Conservation (phyloP, 768 basidiomycete species). For the Leucocoprinus leucothites region DNA sequence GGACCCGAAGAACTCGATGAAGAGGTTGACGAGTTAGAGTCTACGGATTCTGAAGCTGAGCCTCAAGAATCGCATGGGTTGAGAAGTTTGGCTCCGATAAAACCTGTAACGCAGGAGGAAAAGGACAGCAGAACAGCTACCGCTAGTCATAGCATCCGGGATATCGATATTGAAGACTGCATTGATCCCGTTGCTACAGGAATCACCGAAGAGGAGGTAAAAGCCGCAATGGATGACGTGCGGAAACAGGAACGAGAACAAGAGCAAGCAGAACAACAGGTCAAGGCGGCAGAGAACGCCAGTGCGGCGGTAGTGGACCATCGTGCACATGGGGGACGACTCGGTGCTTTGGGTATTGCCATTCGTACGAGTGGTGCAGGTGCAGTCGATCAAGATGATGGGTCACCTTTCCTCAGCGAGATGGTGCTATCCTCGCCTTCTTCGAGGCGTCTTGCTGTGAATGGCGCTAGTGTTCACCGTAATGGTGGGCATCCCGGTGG, state of each 20-base stretch:
- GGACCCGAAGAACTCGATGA: neutral
- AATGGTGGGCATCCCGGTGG: neutral
- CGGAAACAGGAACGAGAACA: neutral
- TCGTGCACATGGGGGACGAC: neutral
- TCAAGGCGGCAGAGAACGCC: neutral
- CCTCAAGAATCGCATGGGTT: neutral
- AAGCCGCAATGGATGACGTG: slow-evolving; percentile 13
- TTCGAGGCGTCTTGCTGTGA: neutral
- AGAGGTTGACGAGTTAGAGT: slow-evolving; percentile 4
- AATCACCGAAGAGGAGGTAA: slow-evolving; percentile 14
- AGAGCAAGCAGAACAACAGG: slow-evolving; percentile 1
- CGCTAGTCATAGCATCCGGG: neutral
- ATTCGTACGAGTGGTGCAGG: slow-evolving; percentile 2
- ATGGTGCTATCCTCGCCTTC: neutral
- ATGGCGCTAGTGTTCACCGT: neutral
- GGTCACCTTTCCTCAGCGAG: slow-evolving; percentile 12
- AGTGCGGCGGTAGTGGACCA: neutral
- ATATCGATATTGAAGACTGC: slow-evolving; percentile 10
- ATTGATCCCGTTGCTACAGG: slow-evolving; percentile 12
- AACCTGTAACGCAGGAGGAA: neutral
- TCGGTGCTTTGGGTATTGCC: neutral
- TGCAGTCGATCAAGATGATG: slow-evolving; percentile 1
- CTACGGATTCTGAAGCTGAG: slow-evolving; percentile 12
- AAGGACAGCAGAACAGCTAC: neutral
- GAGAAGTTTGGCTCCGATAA: neutral